Percentiles rank a stretch among this genome's conserved stretches.
Evolutionary conservation across 1,284 basidiomycete genomes (phyloP).

Genomic region (Pascua sp.): DNA sequence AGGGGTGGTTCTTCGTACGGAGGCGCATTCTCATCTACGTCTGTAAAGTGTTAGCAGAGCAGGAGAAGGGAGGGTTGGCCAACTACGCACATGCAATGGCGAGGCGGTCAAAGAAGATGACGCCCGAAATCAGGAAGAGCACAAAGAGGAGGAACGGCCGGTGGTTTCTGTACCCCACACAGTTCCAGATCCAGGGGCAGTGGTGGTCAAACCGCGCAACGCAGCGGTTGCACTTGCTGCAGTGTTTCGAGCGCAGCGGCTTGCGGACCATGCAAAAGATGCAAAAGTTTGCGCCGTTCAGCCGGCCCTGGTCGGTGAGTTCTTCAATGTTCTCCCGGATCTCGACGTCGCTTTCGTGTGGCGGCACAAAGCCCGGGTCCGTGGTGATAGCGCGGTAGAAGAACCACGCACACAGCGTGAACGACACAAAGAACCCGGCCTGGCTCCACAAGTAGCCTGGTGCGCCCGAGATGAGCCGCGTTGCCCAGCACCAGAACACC

Average conservation of each 20-base stretch:
- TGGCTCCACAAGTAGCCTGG: constrained; percentile 62
- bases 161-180: constrained; percentile 93
- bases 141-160: constrained; percentile 92
- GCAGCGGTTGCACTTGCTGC: constrained; percentile 85
- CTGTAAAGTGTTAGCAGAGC: constrained; percentile 21
- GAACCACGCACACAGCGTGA: constrained; percentile 75
- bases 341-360: constrained; percentile 68
- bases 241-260: constrained; percentile 92
- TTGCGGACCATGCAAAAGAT: constrained; percentile 89
- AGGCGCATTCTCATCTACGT: constrained; percentile 48
- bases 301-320: constrained; percentile 74
- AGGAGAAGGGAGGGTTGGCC: background rate
- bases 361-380: constrained; percentile 86
- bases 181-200: constrained; percentile 99
- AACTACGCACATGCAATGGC: constrained; percentile 67
- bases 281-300: constrained; percentile 96
- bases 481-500: constrained; percentile 79
- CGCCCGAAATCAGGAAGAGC: constrained; percentile 72
- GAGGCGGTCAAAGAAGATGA: constrained; percentile 76
- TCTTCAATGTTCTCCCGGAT: constrained; percentile 84
- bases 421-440: constrained; percentile 66
- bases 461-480: constrained; percentile 39
- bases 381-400: constrained; percentile 84
- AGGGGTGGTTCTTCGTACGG: constrained; percentile 52
- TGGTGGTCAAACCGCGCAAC: constrained; percentile 89